Conservation (phyloP, 2,329 filamentous ascomycete species). For the Penicillium frequentans region DNA sequence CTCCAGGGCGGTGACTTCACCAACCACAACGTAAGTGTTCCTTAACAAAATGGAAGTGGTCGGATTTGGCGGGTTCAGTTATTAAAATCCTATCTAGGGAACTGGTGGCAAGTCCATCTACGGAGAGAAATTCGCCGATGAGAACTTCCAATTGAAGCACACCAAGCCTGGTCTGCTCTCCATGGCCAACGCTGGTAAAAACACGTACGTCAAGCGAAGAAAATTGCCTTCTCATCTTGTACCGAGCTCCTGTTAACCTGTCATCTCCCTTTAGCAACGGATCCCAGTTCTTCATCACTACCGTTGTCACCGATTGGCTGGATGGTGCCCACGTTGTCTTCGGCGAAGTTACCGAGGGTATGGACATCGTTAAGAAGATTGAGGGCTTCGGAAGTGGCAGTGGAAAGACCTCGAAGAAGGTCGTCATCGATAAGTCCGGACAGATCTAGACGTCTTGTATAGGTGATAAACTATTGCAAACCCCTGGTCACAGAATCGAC, state of each 20-base stretch:
- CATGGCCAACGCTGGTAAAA: constrained; percentile 89
- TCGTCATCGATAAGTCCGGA: not conserved
- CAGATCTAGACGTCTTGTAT: not conserved
- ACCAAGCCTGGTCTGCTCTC: constrained; percentile 71
- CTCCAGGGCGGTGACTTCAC: constrained; percentile 92
- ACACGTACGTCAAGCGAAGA: constrained; percentile 56
- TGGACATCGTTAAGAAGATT: constrained; percentile 55
- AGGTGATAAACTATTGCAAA: not conserved
- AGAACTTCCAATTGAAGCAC: constrained; percentile 80
- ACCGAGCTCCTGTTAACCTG: not conserved
- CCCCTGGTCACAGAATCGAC: not conserved
- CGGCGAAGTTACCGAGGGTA: constrained; percentile 56
- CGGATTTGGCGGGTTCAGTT: rapidly evolving
- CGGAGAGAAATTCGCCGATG: constrained; percentile 84
- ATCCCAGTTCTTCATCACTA: constrained; percentile 69
- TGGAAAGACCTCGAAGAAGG: not conserved
- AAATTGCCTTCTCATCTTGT: not conserved
- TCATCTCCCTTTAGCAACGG: constrained; percentile 47
- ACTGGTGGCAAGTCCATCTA: constrained; percentile 91
- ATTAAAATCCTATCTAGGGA: constrained; percentile 53
- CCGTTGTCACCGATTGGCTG: constrained; percentile 59
- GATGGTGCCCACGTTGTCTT: constrained; percentile 67
- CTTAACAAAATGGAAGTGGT: not conserved
- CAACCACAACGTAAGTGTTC: constrained; percentile 71
- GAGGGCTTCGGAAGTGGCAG: constrained; percentile 36